Base-by-base conservation (phyloP, 495 filamentous ascomycete species). In the Pseudevernia furfuracea region DNA sequence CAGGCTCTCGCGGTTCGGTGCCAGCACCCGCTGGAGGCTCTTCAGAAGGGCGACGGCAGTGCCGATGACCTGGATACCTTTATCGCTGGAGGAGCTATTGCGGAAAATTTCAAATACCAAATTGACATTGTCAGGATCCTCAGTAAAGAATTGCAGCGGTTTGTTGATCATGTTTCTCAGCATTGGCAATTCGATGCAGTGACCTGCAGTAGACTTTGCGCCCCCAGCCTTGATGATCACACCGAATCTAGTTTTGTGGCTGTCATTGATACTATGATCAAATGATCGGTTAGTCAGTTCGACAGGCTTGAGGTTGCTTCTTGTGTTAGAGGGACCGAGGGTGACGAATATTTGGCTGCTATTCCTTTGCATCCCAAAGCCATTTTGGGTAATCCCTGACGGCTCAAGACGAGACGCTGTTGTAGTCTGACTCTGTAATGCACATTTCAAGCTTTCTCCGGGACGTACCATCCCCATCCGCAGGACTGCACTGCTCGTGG, bases 1-100 rank as follows among this genome's bases (percentile, higher is more conserved):
- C 12, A 77, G 67, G 53, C 71, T 73, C 56, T 74, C 74, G 44
- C 67, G 74, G 17, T 67, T 64, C 9, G 56, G 37, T 61, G 68
- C 72, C 32, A 71, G 63, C 37, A 60, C 44, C 2, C 60, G 25
- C 17, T 52, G 64, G 25, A 58, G 62, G 34, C 34, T 59, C 38
- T 60, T 46, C n/a, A 74, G 61, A n/a, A 72, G 59, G 30, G 69
- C 57, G 21, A 66, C 58, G 39, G 39, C 67, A 48, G 65, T 67
- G 21, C 74, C 71, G 21, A 73, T 52, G 23, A 60, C 25, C 17
- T 61, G 36, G 21, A 52, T 43, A 21, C 21, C 43, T 39, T 7
- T 34, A 37, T 59, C 43, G 25, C 25, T 12, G 41, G 17, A 10
- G 36, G 43, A 52, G 28, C 55, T 61, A 17, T 32, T 43, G n/a